Evolutionary conservation across 108 stramenopile genomes (phyloP).

Genomic region (Pseudonitzschia delicatissima): DNA sequence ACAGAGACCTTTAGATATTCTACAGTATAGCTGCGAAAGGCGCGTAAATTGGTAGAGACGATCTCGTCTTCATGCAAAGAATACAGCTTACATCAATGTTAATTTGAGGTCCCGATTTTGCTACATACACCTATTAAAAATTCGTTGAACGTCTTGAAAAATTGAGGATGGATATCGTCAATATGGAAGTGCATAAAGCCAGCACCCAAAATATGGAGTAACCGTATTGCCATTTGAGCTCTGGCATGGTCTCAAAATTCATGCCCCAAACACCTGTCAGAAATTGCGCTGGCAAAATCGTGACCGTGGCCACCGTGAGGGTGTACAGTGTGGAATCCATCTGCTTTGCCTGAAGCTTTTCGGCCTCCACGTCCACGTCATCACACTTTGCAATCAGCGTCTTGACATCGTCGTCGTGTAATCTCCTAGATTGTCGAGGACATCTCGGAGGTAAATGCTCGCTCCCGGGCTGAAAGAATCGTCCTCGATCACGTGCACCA

Average conservation of each 20-base stretch:
- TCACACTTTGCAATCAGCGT: conserved; percentile 14
- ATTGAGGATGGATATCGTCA: conserved; percentile 2
- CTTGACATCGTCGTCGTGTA: conserved; percentile 28
- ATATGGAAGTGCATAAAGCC: not conserved
- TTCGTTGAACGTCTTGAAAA: not conserved
- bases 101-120: no score
- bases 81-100: no score
- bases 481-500: conserved; percentile 38
- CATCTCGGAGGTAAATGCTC: conserved; percentile 36
- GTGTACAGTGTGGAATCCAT: conserved; percentile 42
- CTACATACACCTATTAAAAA: not conserved
- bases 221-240: conserved; percentile 25
- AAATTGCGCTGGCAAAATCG: conserved; percentile 35
- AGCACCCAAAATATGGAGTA: conserved; percentile 39
- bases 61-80: no score
- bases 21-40: no score
- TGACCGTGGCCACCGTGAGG: conserved; percentile 33
- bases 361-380: conserved; percentile 20
- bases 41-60: no score
- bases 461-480: conserved; percentile 29
- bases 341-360: conserved; percentile 24
- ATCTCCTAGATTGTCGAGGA: conserved; percentile 38
- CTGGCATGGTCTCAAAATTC: conserved; percentile 37
- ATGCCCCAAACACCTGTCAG: conserved; percentile 30
- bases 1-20: no score